Conservation (phyloP, 306 rosid species). For the Neltuma alba region DNA sequence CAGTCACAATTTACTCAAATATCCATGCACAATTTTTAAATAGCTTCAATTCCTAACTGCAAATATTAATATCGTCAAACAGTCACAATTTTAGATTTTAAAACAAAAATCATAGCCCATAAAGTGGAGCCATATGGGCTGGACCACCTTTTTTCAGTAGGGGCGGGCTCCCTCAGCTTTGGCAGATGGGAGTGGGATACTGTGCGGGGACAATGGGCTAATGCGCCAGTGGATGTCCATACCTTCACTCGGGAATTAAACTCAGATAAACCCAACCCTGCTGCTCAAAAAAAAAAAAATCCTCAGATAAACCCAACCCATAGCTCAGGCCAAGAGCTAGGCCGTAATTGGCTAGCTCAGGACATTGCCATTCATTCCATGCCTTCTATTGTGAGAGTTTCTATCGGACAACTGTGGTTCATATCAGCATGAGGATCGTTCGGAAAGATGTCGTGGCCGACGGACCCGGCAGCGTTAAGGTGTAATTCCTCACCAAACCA, state of each 20-base stretch:
- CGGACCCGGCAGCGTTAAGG: conserved; percentile 98
- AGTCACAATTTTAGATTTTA: too few relatives aligned
- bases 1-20: not conserved
- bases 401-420: not conserved
- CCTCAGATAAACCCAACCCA: too few relatives aligned
- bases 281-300: too few relatives aligned
- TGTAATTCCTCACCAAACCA: conserved; percentile 16
- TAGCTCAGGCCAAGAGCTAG: not conserved
- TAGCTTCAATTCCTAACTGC: too few relatives aligned
- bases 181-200: too few relatives aligned
- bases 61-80: too few relatives aligned
- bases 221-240: not conserved
- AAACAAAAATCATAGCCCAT: too few relatives aligned
- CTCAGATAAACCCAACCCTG: too few relatives aligned
- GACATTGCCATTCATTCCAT: not conserved
- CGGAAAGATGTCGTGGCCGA: conserved; percentile 61
- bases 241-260: not conserved
- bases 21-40: not conserved
- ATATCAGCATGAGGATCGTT: conserved; percentile 69
- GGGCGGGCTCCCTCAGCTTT: too few relatives aligned
- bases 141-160: too few relatives aligned
- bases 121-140: not conserved
- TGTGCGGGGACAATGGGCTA: not conserved
- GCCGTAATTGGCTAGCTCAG: not conserved
- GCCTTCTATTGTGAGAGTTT: not conserved